Evolutionary conservation across 2,329 filamentous ascomycete species (phyloP), one percentile per base, ranked within the genome.

Genomic region (Neofusicoccum kwambonambiense): DNA sequence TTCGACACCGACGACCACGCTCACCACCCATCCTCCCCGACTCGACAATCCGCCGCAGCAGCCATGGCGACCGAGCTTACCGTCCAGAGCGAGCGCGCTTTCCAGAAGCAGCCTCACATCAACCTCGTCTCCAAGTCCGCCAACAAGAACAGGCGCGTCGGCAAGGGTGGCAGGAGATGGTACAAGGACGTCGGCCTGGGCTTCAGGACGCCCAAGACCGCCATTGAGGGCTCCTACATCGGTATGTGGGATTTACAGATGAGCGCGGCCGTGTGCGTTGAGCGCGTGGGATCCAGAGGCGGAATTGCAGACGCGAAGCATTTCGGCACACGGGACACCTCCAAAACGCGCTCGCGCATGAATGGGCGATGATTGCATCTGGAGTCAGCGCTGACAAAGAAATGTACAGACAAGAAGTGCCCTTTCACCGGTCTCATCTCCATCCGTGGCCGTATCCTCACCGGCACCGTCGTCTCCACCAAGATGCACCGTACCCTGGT

Each of bases 401-500:
- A 39, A 66, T 52, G 66, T 70, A 77, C 79, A 97, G 95, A 99
- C 90, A 99, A 99, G 92, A 99, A 99, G 89, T 99, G 95, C 91
- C 95, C 95, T 75, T 99, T 99, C 90, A 97, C 93, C 76, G 96
- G 96, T 82, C 87, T 94, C 82, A 93, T 99, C 82, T 98, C 95
- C 73, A 99, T 99, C 87, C 95, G 95, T 87, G 95, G 95, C 84
- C 94, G 95, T 94, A 99, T 99, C 89, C 88, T 99, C 75, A 98
- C 94, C 81, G 95, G 95, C 80, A 97, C 93, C 81, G 95, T 99
- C 80, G 91, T 98, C 80, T 98, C 94, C 78, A 99, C 95, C 85
- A 99, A 99, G 92, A 99, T 99, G 95, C 95, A 99, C 91, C 92
- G 95, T 85, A 99, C 95, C 78, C 86, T 98, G 82, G 90, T 99